phyloP scores from a whole-genome alignment of 148 eudicot species.

The Amaranthus cruentus region DNA sequence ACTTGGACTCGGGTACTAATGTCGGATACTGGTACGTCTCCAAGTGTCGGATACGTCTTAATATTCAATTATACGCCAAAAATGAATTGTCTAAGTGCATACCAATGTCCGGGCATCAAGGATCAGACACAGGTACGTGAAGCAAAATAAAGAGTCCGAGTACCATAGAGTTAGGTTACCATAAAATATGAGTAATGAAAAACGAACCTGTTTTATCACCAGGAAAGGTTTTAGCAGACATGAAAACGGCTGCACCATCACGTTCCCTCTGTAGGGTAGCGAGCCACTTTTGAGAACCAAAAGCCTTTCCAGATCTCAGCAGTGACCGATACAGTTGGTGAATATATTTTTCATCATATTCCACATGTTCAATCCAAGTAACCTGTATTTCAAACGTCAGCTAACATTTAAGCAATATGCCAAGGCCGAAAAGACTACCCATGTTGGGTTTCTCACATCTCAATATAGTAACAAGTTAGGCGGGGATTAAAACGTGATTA shows the following conservation, averaged over 20 bases:
- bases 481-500: too few species aligned
- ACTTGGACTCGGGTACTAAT: too few species aligned
- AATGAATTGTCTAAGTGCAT: too few species aligned
- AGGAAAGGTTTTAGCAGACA: constrained; percentile 26
- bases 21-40: too few species aligned
- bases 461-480: too few species aligned
- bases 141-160: too few species aligned
- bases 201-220: constrained; percentile 40
- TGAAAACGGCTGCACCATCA: constrained; percentile 35
- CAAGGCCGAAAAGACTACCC: neutral
- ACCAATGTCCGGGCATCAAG: too few species aligned
- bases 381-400: constrained; percentile 41
- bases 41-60: too few species aligned
- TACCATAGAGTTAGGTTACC: neutral
- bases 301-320: constrained; percentile 59
- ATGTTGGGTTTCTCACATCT: too few species aligned
- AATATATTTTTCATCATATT: constrained; percentile 52
- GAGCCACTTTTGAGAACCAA: constrained; percentile 77
- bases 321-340: constrained; percentile 51
- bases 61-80: too few species aligned
- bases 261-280: constrained; percentile 59
- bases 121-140: too few species aligned
- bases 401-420: neutral
- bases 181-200: neutral
- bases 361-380: constrained; percentile 80